Evolutionary conservation across 495 filamentous ascomycete genomes (phyloP).

Genomic region (Echria macrotheca): DNA sequence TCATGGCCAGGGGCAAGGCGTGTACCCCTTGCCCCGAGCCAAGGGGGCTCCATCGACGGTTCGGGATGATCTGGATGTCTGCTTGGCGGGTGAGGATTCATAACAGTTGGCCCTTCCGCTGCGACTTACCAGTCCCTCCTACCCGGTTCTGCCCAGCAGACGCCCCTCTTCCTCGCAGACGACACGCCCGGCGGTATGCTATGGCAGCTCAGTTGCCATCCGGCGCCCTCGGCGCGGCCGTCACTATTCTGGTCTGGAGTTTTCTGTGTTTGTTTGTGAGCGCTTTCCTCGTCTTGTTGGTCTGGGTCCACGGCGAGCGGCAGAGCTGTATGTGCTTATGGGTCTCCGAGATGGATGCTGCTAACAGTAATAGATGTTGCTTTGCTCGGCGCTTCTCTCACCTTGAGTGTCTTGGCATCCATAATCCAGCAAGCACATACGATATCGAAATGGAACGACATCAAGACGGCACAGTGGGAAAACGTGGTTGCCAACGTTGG

Average conservation of each 20-base stretch:
- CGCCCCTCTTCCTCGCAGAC: too few species aligned
- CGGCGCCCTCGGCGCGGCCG: constrained; percentile 33
- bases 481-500: constrained; percentile 31
- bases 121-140: neutral
- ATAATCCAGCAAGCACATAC: constrained; percentile 45
- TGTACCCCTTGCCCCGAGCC: too few species aligned
- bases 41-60: too few species aligned
- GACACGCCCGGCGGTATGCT: neutral
- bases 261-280: constrained; percentile 33
- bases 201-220: constrained; percentile 40
- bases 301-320: constrained; percentile 40
- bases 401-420: constrained; percentile 36
- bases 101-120: neutral
- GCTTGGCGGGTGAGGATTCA: neutral
- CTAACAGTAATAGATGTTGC: constrained; percentile 34
- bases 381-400: constrained; percentile 34
- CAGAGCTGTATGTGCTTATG: constrained; percentile 39
- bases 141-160: neutral
- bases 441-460: constrained; percentile 33
- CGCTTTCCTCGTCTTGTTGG: constrained; percentile 34
- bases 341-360: neutral
- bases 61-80: too few species aligned
- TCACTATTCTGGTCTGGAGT: constrained; percentile 38
- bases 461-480: constrained; percentile 38
- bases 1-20: too few species aligned